phyloP scores from a whole-genome alignment of 169 alveolate genomes.

The Cryptosporidium viatorum region DNA sequence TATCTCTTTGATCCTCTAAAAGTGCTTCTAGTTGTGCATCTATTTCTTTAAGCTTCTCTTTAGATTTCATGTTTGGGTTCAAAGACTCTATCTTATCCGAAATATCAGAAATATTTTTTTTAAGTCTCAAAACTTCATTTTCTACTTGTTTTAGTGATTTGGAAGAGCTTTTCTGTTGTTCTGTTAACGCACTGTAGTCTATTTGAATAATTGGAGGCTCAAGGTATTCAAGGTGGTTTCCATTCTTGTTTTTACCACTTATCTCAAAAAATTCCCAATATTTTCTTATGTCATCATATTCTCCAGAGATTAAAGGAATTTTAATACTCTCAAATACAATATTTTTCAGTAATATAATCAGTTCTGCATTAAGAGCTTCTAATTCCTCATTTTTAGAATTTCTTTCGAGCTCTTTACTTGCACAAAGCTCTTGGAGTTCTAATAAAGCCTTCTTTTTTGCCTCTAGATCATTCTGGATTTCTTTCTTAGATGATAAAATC shows the following conservation, averaged over 20 bases:
- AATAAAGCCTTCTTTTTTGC: conserved; percentile 23
- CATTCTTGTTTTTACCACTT: conserved; percentile 10
- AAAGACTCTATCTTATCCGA: conserved; percentile 28
- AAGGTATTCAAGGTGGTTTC: neutral
- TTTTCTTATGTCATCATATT: conserved; percentile 37
- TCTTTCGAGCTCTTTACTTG: conserved; percentile 23
- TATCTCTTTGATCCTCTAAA: conserved; percentile 58
- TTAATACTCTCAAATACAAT: conserved; percentile 44
- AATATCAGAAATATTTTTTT: conserved; percentile 9
- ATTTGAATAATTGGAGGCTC: conserved; percentile 70
- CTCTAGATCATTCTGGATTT: conserved; percentile 1
- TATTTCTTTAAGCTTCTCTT: conserved; percentile 76
- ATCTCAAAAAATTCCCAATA: conserved; percentile 68
- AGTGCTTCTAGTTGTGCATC: conserved; percentile 75
- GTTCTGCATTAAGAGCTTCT: conserved; percentile 38
- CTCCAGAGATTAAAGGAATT: conserved; percentile 56
- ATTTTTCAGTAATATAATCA: conserved; percentile 30
- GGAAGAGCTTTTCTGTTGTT: neutral
- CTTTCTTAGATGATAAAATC: neutral
- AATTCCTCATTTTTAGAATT: conserved; percentile 17
- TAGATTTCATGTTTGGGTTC: conserved; percentile 61
- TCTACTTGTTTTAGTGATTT: conserved; percentile 19
- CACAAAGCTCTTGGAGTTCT: conserved; percentile 16
- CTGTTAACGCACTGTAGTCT: conserved; percentile 33
- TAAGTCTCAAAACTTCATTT: conserved; percentile 3